Evolutionary conservation across 768 basidiomycete genomes (phyloP).

Genomic region (Pisolithus orientalis): DNA sequence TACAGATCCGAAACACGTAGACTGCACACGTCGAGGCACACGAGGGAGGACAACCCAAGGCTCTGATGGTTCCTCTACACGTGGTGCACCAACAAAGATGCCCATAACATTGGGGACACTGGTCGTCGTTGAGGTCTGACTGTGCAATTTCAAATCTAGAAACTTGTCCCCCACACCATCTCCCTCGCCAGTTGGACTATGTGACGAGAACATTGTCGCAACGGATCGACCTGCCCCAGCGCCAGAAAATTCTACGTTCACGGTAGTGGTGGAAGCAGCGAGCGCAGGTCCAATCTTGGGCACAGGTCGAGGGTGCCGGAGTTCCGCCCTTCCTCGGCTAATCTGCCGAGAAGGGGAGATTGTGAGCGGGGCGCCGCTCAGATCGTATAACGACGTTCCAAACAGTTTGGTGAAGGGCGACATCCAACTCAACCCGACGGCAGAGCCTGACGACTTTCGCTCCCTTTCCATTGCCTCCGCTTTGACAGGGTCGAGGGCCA

Average conservation of each 20-base stretch:
- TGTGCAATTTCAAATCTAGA: constrained; percentile 8
- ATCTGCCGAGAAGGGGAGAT: constrained; percentile 20
- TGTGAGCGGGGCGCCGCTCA: constrained; percentile 3
- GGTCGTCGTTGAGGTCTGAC: constrained; percentile 5
- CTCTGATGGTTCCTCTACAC: constrained; percentile 38
- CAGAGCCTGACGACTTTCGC: constrained; percentile 23
- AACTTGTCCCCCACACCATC: constrained; percentile 1
- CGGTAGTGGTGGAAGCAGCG: constrained; percentile 83
- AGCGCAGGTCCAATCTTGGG: constrained; percentile 83
- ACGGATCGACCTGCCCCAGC: constrained; percentile 54
- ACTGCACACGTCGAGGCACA: constrained; percentile 27
- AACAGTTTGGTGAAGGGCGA: constrained; percentile 83
- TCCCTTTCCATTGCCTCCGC: constrained; percentile 36
- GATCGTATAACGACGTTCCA: constrained; percentile 30
- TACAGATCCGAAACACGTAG: constrained; percentile 11
- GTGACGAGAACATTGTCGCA: constrained; percentile 35
- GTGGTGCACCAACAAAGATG: constrained; percentile 90
- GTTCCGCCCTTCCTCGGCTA: constrained; percentile 19
- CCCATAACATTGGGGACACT: constrained; percentile 52
- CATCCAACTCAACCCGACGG: constrained; percentile 62
- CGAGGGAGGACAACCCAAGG: constrained; percentile 68
- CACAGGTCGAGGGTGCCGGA: constrained; percentile 41
- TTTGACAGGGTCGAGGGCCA: constrained; percentile 57
- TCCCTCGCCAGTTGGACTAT: constrained; percentile 15
- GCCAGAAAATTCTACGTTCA: constrained; percentile 93